phyloP scores from a whole-genome alignment of 345 rosid genomes.

The Lenwebbia sp. region DNA sequence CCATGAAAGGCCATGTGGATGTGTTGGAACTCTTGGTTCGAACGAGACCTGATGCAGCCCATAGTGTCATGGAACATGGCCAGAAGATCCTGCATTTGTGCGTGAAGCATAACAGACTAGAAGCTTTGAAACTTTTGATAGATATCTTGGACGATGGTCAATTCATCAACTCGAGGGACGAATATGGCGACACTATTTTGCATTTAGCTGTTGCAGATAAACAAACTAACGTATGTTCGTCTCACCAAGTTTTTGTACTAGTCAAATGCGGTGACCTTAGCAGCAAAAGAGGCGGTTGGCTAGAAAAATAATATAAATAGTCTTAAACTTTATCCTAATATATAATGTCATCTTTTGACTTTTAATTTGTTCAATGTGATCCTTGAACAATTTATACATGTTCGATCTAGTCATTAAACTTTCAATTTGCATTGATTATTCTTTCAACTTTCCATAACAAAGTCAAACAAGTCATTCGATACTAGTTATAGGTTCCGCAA shows the following conservation, averaged over 20 bases:
- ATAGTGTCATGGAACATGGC: neutral
- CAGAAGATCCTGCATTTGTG: neutral
- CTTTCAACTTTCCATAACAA: no score
- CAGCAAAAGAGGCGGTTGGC: no score
- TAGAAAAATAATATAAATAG: no score
- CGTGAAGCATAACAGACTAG: neutral
- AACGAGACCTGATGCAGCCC: neutral
- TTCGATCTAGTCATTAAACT: no score
- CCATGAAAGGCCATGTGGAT: slow-evolving; percentile 2
- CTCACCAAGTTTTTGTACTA: neutral
- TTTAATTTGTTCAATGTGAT: no score
- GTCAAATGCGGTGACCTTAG: no score
- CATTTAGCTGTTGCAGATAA: slow-evolving; percentile 1
- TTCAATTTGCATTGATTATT: no score
- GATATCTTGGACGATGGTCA: neutral
- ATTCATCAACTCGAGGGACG: neutral
- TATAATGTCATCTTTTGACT: no score
- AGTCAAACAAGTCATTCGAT: no score
- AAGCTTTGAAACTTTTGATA: neutral
- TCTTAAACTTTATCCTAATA: no score
- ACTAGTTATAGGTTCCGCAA: no score
- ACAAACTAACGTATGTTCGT: neutral
- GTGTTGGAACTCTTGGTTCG: neutral
- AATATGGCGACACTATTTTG: neutral
- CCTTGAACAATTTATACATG: no score